phyloP scores from a whole-genome alignment of 2,329 filamentous ascomycete species.

The Cladosporium cucumerinum region DNA sequence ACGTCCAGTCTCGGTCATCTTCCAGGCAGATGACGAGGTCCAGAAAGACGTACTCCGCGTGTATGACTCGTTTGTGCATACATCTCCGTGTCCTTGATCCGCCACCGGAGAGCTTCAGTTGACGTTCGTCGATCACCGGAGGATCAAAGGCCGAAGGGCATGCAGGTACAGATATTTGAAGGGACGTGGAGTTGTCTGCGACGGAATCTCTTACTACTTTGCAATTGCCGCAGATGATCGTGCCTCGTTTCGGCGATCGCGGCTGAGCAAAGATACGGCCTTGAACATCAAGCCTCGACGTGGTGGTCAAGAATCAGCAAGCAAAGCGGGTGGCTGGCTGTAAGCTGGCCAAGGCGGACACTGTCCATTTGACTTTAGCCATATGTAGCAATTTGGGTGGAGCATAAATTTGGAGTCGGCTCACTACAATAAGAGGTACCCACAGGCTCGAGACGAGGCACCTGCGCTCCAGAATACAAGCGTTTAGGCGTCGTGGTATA shows the following conservation, averaged over 20 bases:
- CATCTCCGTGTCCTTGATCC: not conserved
- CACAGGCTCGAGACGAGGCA: not conserved
- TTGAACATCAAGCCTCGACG: not conserved
- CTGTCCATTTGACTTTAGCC: not conserved
- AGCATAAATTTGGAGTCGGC: not conserved
- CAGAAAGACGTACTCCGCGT: not conserved
- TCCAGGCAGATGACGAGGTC: not conserved
- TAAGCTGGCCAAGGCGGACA: not conserved
- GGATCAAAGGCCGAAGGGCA: not conserved
- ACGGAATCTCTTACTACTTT: not conserved
- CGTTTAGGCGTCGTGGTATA: too few relatives aligned
- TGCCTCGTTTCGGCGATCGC: not conserved
- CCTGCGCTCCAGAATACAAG: not conserved
- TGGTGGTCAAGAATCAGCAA: conserved; percentile 1
- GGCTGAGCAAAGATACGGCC: not conserved
- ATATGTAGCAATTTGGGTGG: not conserved
- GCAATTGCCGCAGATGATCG: not conserved
- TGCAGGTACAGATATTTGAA: not conserved
- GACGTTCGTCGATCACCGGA: not conserved
- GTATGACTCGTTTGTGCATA: not conserved
- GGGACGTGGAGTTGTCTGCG: not conserved
- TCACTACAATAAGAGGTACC: too few relatives aligned
- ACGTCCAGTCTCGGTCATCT: not conserved
- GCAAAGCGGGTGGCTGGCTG: not conserved
- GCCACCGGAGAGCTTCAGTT: not conserved